These are phyloP conservation scores for Hordeum marinum DNA, from an alignment of 176 grass and related monocot genomes.

Conservation along the genomic window DNA sequence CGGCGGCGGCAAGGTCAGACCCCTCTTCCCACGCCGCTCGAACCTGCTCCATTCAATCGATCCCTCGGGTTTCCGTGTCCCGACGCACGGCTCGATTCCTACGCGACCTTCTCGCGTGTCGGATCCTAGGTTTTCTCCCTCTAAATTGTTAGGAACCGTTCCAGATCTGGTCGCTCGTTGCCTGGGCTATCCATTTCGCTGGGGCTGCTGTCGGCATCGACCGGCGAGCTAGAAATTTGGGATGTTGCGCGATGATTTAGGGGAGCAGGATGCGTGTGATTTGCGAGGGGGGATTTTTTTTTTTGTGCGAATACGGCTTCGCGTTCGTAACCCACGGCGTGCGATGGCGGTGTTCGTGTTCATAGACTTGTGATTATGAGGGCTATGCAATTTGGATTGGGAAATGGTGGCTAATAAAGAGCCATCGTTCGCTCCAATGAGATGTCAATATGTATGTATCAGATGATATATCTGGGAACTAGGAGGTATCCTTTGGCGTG, in stretches of 20 bases:
- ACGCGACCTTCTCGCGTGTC: background rate
- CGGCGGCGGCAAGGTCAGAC: conserved; percentile 1
- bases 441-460: background rate
- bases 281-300: background rate
- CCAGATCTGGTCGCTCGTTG: conserved; percentile 1
- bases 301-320: background rate
- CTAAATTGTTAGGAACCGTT: background rate
- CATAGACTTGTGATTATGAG: background rate
- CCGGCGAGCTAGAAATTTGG: background rate
- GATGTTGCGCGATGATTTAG: background rate
- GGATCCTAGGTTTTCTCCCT: background rate
- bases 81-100: background rate
- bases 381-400: background rate
- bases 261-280: background rate
- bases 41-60: background rate
- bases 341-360: background rate
- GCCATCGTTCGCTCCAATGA: background rate
- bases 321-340: background rate
- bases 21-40: background rate
- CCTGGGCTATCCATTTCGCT: background rate
- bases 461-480: no score
- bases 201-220: no score
- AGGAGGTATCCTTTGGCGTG: background rate
- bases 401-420: background rate
- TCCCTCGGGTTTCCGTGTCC: background rate